A percentile compares a stretch with the other conserved stretches of the same genome.
These are phyloP conservation scores for Artemisia argyi DNA, from an alignment of 129 eudicot genomes.

Conservation along the genomic window DNA sequence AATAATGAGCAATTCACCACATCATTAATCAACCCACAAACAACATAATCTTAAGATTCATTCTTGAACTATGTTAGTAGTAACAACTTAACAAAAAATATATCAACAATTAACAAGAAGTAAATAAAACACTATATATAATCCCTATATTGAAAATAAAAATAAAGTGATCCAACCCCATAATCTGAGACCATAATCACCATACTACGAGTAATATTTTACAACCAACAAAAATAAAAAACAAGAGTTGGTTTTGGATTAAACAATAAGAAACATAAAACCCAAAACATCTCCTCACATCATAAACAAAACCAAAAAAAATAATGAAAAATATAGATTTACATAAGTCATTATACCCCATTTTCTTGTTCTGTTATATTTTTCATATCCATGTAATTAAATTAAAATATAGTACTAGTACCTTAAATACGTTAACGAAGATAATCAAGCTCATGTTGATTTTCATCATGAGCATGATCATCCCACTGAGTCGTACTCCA, in stretches of 20 bases:
- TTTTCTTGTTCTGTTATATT: conserved; percentile 12
- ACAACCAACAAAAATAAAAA: conserved; percentile 18
- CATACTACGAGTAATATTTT: conserved; percentile 25
- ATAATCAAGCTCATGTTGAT: conserved; percentile 35
- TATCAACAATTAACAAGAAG: neutral
- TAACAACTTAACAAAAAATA: neutral
- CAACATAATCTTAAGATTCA: neutral
- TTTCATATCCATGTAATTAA: neutral
- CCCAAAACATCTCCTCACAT: conserved; percentile 35
- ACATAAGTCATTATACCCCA: conserved; percentile 35
- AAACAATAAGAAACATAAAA: conserved; percentile 29
- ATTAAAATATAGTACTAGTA: conserved; percentile 5
- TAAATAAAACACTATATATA: conserved; percentile 14
- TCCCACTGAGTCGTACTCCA: conserved; percentile 68
- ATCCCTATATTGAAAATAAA: conserved; percentile 19
- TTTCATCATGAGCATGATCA: conserved; percentile 30
- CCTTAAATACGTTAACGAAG: conserved; percentile 46
- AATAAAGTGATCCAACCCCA: conserved; percentile 17
- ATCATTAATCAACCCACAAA: too few relatives aligned
- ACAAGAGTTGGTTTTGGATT: conserved; percentile 35
- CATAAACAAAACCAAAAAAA: conserved; percentile 12
- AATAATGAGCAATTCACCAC: too few relatives aligned
- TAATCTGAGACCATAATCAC: conserved; percentile 34
- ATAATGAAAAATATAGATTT: conserved; percentile 24
- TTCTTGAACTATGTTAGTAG: neutral